These are phyloP conservation scores for Zoysia pacifica DNA, from an alignment of 176 grass and related monocot genomes.

Conservation along the genomic window DNA sequence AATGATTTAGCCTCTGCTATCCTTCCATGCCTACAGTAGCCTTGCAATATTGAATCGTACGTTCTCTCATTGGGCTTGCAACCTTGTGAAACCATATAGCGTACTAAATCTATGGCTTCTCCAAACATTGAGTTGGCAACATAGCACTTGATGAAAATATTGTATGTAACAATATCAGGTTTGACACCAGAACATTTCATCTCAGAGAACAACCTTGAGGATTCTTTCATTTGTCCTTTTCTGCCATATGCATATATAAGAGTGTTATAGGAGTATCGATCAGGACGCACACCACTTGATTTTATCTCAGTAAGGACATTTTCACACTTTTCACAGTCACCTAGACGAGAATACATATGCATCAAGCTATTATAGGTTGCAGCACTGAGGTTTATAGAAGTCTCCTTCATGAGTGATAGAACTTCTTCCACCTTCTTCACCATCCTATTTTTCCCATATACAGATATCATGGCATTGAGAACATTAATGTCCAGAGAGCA, in stretches of 20 bases:
- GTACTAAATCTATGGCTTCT: conserved; percentile 76
- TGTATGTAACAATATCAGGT: conserved; percentile 89
- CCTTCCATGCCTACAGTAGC: conserved; percentile 60
- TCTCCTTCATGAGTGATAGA: conserved; percentile 68
- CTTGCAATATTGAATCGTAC: conserved; percentile 69
- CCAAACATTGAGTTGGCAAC: conserved; percentile 71
- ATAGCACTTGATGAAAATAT: conserved; percentile 91
- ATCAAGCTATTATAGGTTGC: conserved; percentile 87
- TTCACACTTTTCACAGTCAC: conserved; percentile 81
- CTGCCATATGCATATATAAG: conserved; percentile 91
- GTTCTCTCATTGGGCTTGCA: conserved; percentile 88
- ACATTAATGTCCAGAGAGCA: conserved; percentile 80
- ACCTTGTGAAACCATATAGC: conserved; percentile 66
- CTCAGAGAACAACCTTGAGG: conserved; percentile 77
- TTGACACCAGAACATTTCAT: conserved; percentile 68
- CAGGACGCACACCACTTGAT: conserved; percentile 63
- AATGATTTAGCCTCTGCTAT: conserved; percentile 60
- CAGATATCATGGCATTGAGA: conserved; percentile 85
- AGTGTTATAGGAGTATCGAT: conserved; percentile 95
- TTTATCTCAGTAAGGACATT: conserved; percentile 72
- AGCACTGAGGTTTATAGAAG: conserved; percentile 62
- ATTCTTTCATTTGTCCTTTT: conserved; percentile 75
- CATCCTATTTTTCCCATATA: conserved; percentile 84
- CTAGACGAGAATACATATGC: conserved; percentile 88
- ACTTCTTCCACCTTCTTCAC: conserved; percentile 76